Evolutionary conservation across 1,139 yeast genomes (phyloP).

Genomic region (Debaryomycetaceae sp.): DNA sequence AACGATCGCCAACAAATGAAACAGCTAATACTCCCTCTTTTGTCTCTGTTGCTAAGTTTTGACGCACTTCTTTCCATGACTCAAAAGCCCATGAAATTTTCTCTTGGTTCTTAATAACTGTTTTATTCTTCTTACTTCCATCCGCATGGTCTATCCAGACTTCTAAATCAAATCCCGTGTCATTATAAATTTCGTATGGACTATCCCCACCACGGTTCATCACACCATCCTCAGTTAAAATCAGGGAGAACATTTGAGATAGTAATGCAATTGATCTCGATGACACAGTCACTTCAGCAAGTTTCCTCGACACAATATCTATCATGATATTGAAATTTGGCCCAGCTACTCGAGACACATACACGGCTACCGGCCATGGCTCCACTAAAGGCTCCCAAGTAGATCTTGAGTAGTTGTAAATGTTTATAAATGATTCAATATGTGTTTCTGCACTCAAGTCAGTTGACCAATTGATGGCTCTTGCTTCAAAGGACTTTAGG

Average conservation of each 20-base stretch:
- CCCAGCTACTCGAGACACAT: conserved; percentile 50
- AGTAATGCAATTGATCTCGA: conserved; percentile 77
- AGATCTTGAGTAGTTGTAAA: conserved; percentile 87
- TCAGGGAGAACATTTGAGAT: conserved; percentile 61
- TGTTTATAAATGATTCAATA: conserved; percentile 68
- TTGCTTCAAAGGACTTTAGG: conserved; percentile 67
- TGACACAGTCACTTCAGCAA: conserved; percentile 79
- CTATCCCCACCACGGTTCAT: conserved; percentile 76
- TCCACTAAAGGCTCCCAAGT: conserved; percentile 97
- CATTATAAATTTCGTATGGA: conserved; percentile 78
- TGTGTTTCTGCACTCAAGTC: conserved; percentile 72
- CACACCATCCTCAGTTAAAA: conserved; percentile 50
- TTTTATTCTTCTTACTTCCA: conserved; percentile 14
- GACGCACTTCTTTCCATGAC: conserved; percentile 87
- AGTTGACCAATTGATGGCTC: conserved; percentile 87
- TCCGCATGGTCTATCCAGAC: conserved; percentile 64
- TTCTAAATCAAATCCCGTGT: conserved; percentile 76
- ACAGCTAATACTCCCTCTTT: conserved; percentile 62
- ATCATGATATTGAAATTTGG: conserved; percentile 49
- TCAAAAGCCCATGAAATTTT: conserved; percentile 86
- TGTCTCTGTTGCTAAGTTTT: conserved; percentile 66
- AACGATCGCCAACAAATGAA: conserved; percentile 51
- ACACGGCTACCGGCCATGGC: conserved; percentile 79
- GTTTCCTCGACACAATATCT: conserved; percentile 68
- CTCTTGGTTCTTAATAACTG: conserved; percentile 47